phyloP scores from a whole-genome alignment of 1,139 yeast genomes.

The Scheffersomyces stambukii region DNA sequence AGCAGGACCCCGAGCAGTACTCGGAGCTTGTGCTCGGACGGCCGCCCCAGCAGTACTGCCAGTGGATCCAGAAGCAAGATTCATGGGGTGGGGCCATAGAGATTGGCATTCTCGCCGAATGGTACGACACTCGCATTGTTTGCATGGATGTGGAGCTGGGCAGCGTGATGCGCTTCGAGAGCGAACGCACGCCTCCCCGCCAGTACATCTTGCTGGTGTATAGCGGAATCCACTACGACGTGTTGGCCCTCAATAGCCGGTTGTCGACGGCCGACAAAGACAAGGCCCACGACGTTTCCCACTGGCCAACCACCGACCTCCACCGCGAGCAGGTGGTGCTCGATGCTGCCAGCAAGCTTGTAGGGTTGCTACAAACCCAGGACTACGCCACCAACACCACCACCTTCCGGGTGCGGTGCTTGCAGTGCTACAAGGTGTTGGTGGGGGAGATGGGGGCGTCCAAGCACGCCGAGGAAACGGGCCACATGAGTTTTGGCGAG shows the following conservation, averaged over 20 bases:
- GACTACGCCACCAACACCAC: slow-evolving; percentile 70
- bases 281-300: slow-evolving; percentile 38
- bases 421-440: slow-evolving; percentile 48
- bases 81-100: slow-evolving; percentile 92
- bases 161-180: slow-evolving; percentile 50
- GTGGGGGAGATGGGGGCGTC: slow-evolving; percentile 68
- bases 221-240: slow-evolving; percentile 76
- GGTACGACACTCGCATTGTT: slow-evolving; percentile 50
- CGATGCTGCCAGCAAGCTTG: slow-evolving; percentile 21
- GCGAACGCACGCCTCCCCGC: slow-evolving; percentile 28
- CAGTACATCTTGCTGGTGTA: slow-evolving; percentile 55
- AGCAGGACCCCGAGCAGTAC: slow-evolving; percentile 41
- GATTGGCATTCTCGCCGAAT: slow-evolving; percentile 57
- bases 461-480: slow-evolving; percentile 61
- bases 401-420: slow-evolving; percentile 55
- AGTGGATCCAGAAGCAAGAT: slow-evolving; percentile 58
- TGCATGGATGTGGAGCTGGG: slow-evolving; percentile 70
- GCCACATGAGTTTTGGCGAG: slow-evolving; percentile 67
- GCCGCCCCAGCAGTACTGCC: slow-evolving; percentile 45
- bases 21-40: slow-evolving; percentile 59
- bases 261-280: slow-evolving; percentile 18
- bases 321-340: slow-evolving; percentile 14
- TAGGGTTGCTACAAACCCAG: slow-evolving; percentile 41
- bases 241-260: slow-evolving; percentile 41
- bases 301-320: slow-evolving; percentile 32